These are phyloP conservation scores for Metschnikowia koreensis DNA, from an alignment of 805 yeast genomes.

Conservation along the genomic window DNA sequence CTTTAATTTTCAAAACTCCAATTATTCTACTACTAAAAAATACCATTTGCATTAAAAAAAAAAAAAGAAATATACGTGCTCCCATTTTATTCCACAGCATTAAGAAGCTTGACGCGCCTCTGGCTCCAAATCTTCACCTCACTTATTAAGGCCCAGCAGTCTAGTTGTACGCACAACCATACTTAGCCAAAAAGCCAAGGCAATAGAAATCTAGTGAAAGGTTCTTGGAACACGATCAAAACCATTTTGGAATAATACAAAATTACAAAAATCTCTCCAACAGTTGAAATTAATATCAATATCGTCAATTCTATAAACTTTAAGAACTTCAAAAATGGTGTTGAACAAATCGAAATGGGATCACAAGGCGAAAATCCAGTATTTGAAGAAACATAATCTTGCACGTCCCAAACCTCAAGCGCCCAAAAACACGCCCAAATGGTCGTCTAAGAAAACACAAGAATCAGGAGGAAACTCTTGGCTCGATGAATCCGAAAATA, in stretches of 20 bases:
- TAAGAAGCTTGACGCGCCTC: neutral
- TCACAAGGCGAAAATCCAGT: constrained; percentile 39
- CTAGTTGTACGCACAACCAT: neutral
- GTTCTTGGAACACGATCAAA: too few species aligned
- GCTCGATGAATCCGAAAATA: constrained; percentile 26
- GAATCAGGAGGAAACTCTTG: constrained; percentile 7
- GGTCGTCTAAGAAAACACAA: constrained; percentile 33
- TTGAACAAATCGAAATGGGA: constrained; percentile 45
- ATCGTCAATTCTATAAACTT: too few species aligned
- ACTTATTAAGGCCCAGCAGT: neutral
- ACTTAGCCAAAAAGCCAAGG: neutral
- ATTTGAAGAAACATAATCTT: constrained; percentile 42
- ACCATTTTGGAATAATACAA: too few species aligned
- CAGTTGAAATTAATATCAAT: neutral
- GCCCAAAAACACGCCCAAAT: constrained; percentile 25
- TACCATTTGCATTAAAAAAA: too few species aligned
- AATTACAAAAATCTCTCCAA: neutral
- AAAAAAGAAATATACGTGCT: neutral
- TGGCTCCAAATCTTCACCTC: neutral
- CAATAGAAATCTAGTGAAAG: too few species aligned
- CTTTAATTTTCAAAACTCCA: too few species aligned
- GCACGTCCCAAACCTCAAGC: constrained; percentile 12
- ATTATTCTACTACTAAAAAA: too few species aligned
- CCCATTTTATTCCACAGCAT: neutral
- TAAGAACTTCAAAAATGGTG: constrained; percentile 29